phyloP scores from a whole-genome alignment of 1,284 basidiomycete species.

The Phenoliferia sp. region DNA sequence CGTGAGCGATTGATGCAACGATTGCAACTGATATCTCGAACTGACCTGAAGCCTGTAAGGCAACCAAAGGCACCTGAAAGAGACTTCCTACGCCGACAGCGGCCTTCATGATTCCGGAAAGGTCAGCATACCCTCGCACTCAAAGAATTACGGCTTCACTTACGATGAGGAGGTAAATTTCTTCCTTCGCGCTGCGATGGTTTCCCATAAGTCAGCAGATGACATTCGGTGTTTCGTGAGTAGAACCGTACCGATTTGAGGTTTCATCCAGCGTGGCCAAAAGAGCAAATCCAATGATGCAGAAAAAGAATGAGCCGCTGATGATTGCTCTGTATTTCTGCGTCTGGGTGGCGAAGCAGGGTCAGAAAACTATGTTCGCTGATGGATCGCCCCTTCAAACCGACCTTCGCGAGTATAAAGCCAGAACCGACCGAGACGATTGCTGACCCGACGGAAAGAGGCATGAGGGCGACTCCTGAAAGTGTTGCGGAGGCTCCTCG shows the following conservation, averaged over 20 bases:
- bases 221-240: no score
- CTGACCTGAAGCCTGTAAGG: slow-evolving; percentile 48
- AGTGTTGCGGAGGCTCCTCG: slow-evolving; percentile 60
- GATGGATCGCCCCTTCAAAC: slow-evolving; percentile 36
- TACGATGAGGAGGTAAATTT: slow-evolving; percentile 32
- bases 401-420: slow-evolving; percentile 58
- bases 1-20: no score
- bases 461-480: slow-evolving; percentile 68
- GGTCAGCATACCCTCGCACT: no score
- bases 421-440: slow-evolving; percentile 58
- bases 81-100: no score
- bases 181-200: slow-evolving; percentile 28
- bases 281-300: slow-evolving; percentile 36
- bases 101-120: no score
- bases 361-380: background rate
- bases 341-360: slow-evolving; percentile 16
- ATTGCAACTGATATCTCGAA: no score
- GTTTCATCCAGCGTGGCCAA: slow-evolving; percentile 36
- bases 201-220: no score
- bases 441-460: slow-evolving; percentile 56
- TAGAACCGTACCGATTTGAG: slow-evolving; percentile 21
- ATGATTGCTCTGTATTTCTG: slow-evolving; percentile 27
- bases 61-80: slow-evolving; percentile 31
- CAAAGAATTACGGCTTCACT: background rate
- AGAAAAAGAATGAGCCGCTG: slow-evolving; percentile 22